Base-by-base conservation (phyloP, 495 filamentous ascomycete species). In the Xanthoparmelia taractica region DNA sequence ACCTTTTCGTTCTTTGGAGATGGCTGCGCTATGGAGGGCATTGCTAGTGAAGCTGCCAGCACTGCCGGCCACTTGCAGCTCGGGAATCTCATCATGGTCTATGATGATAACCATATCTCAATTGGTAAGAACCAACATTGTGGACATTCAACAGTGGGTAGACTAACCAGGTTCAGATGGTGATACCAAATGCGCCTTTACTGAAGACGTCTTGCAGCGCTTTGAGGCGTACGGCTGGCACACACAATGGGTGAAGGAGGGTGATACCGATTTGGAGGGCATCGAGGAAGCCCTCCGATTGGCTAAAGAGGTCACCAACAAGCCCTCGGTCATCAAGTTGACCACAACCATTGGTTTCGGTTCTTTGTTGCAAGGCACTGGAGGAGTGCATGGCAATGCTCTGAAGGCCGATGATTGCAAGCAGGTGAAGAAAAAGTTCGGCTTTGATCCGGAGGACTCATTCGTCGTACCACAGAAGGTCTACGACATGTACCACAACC, bases 161-260 rank as follows among this genome's bases (percentile, higher is more conserved):
- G 37, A 41, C 60, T 55, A 27, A 37, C 43, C 41, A 13, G 45
- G 27, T 33, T 15, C 61, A 87, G 94, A 99, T 72, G 94, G 94
- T 76, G 86, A 95, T 80, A 99, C 91, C 76, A 91, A 91, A 79
- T 85, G 82, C 70, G 87, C 94, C 59, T 99, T 99, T 81, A 99
- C 94, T 54, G 94, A 99, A 78, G 95, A 99, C 67, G 94, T 99
- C 66, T 72, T 86, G 72, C 91, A 94, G 85, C 85, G 94, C 68
- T 97, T 97, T 77, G 91, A 97, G 80, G 75, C 95, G 56, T 99
- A 99, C 75, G 94, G 94, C 79, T 99, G 95, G 95, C 94, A 99
- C 76, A 84, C 82, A 52, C 80, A 89, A 73, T 81, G 84, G 75
- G 92, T 99, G 73, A 81, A 88, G 73, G 85, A 97, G 67, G 94